Conservation (phyloP, 1,284 basidiomycete genomes). For the Leccinum angustisporum region DNA sequence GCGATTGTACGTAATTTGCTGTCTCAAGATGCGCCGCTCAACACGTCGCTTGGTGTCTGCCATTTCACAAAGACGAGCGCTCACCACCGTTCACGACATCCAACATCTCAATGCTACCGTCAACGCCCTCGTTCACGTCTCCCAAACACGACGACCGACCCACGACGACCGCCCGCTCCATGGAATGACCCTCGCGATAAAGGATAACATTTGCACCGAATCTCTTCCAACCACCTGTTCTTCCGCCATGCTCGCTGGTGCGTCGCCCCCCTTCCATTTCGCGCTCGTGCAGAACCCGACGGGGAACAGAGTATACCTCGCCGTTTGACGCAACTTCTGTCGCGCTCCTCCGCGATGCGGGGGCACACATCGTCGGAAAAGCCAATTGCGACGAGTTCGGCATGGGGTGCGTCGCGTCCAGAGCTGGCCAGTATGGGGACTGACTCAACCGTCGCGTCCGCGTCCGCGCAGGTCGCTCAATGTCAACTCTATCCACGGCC, state of each 20-base stretch:
- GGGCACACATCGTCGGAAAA: constrained; percentile 81
- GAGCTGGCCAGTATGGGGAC: neutral
- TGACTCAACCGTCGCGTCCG: neutral
- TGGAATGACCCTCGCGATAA: constrained; percentile 63
- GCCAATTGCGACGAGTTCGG: constrained; percentile 98
- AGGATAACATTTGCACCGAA: constrained; percentile 83
- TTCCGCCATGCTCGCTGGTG: constrained; percentile 71
- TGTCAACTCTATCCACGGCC: constrained; percentile 66
- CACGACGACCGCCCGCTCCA: constrained; percentile 28
- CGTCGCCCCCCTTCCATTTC: constrained; percentile 8
- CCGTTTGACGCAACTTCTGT: constrained; percentile 92
- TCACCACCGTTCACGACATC: constrained; percentile 13
- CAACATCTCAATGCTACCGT: constrained; percentile 13
- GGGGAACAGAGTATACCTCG: constrained; percentile 62
- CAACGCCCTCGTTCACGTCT: constrained; percentile 24
- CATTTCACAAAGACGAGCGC: constrained; percentile 7
- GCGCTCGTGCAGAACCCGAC: neutral
- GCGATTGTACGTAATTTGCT: neutral
- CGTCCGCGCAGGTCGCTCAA: constrained; percentile 62
- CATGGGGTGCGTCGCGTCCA: constrained; percentile 73
- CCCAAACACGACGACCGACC: neutral
- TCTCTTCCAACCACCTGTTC: constrained; percentile 77
- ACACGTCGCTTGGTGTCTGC: neutral
- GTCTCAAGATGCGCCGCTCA: neutral
- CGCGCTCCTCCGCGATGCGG: constrained; percentile 55